Evolutionary conservation across 768 basidiomycete species (phyloP).

Genomic region (Lactarius vividus): DNA sequence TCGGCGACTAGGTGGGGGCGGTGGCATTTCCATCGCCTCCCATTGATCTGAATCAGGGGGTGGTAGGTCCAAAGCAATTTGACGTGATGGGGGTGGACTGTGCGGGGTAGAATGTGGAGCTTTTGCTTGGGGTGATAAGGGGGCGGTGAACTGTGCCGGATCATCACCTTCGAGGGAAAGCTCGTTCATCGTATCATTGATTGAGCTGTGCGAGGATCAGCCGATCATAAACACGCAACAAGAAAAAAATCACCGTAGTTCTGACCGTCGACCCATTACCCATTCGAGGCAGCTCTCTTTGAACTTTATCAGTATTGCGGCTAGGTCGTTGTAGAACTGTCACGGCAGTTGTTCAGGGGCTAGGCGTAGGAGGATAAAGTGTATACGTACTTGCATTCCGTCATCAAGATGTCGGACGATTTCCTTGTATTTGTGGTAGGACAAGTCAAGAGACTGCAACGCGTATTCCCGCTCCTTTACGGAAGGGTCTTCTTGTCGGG

Average conservation of each 20-base stretch:
- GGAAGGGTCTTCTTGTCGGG: conserved; percentile 71
- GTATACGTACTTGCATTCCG: conserved; percentile 65
- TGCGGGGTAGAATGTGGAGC: neutral
- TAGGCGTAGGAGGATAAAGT: neutral
- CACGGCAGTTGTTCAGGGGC: neutral
- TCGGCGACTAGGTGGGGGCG: conserved; percentile 18
- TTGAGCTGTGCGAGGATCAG: conserved; percentile 35
- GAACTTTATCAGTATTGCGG: conserved; percentile 67
- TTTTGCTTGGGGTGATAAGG: conserved; percentile 15
- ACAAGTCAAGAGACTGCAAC: conserved; percentile 77
- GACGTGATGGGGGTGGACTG: conserved; percentile 6
- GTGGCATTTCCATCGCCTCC: conserved; percentile 34
- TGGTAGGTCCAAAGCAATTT: conserved; percentile 34
- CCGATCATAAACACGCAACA: neutral
- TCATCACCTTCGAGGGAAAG: conserved; percentile 35
- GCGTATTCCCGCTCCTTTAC: conserved; percentile 80
- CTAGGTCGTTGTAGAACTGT: conserved; percentile 90
- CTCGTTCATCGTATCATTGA: conserved; percentile 40
- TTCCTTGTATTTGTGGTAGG: conserved; percentile 86
- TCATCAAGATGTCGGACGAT: conserved; percentile 83
- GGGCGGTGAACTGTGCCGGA: conserved; percentile 2
- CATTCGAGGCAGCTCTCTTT: conserved; percentile 74
- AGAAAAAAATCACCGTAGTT: conserved; percentile 55
- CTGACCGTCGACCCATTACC: conserved; percentile 66
- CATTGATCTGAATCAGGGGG: conserved; percentile 40